Evolutionary conservation across 176 grass and related monocot species (phyloP), one percentile per base, ranked within the genome.

Genomic region (Elymus sibiricus): DNA sequence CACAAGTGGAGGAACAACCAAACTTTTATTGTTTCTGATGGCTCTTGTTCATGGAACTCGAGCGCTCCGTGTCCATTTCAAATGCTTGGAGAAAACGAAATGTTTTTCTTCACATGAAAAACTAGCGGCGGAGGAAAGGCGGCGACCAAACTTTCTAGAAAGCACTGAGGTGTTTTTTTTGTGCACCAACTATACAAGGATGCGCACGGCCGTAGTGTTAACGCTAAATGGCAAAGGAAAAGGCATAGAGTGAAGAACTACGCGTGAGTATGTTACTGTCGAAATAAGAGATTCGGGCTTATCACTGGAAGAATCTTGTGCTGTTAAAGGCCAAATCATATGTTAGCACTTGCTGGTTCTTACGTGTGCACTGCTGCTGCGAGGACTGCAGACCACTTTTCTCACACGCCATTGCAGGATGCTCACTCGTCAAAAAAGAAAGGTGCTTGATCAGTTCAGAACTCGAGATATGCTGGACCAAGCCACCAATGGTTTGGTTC

Each of bases 1-100:
- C 37, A 6, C 80, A 80, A 83, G 80, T 84, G 85, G 81, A 60
- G 15, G 86, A 70, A 61, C 21, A 19, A 22, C 26, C 35, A 46
- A 22, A 25, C 69, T 43, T 85, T 83, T 42, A 24, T 74, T 31
- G 21, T n/a, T 62, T 49, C 49, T 43, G 76, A 85, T 26, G 81
- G 77, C 81, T 81, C 37, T 19, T 19, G 38, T 84, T 81, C 49
- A 22, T 64, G 22, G 61, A 86, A 51, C 12, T 68, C 25, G 47
- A 62, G 85, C 69, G 70, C 70, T 82, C 29, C 69, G 60, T 68
- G 79, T 80, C 56, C 26, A 87, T 80, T 87, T 79, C 75, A 56
- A 15, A n/a, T 3, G 53, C 21, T 17, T 4, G 43, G 59, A 16
- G 21, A 61, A 10, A 5, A 60, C 3, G 14, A 53, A 55, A 27